A percentile compares a stretch with the other conserved stretches of the same genome.
phyloP scores from a whole-genome alignment of 2,329 filamentous ascomycete genomes.

The Neonectria neomacrospora region DNA sequence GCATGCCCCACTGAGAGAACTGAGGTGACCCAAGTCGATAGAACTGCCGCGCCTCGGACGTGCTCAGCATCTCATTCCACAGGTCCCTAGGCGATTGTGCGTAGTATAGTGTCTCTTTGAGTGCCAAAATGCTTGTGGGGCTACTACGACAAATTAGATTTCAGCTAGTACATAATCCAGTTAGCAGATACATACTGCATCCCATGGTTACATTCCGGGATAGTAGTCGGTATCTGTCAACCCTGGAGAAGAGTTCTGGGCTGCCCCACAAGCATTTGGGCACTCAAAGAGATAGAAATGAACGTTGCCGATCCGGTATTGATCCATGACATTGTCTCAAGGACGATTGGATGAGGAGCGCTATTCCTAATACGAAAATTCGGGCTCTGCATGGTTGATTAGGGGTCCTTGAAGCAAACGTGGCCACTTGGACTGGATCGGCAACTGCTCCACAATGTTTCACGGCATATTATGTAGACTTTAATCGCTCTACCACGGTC shows the following conservation, averaged over 20 bases:
- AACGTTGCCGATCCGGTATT: background rate
- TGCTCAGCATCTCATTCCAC: background rate
- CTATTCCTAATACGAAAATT: background rate
- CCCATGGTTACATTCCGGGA: too few species aligned
- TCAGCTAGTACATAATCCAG: too few species aligned
- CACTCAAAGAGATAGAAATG: too few species aligned
- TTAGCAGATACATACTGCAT: too few species aligned
- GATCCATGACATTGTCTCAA: background rate
- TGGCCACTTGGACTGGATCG: background rate
- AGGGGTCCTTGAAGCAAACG: background rate
- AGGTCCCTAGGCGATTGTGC: background rate
- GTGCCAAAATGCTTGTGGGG: too few species aligned
- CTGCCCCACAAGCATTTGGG: too few species aligned
- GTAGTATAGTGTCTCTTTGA: too few species aligned
- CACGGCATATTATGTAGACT: background rate
- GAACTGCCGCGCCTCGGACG: background rate
- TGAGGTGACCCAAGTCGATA: background rate
- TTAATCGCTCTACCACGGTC: background rate
- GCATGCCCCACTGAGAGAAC: background rate
- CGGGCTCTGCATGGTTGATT: background rate
- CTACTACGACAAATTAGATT: too few species aligned
- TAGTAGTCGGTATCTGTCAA: too few species aligned
- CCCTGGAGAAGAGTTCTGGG: too few species aligned
- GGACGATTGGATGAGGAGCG: background rate
- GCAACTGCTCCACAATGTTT: background rate